Percentiles rank a stretch among this genome's conserved stretches.
phyloP scores from a whole-genome alignment of 1,139 yeast species.

The Geotrichum candidum region DNA sequence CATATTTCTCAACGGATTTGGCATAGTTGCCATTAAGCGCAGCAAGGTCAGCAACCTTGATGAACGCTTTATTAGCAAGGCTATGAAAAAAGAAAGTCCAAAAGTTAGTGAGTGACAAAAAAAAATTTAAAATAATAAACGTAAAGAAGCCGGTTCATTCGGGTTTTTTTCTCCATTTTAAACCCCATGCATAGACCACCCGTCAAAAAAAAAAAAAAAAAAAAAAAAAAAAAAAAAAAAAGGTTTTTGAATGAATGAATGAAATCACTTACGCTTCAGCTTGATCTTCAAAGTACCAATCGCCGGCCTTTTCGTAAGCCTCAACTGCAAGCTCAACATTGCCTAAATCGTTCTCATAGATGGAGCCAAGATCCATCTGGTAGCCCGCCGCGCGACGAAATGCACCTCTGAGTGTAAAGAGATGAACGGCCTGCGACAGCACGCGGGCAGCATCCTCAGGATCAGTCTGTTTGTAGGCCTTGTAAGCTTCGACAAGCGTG shows the following conservation, averaged over 20 bases:
- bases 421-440: conserved; percentile 67
- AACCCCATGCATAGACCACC: not conserved
- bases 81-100: not conserved
- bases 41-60: conserved; percentile 84
- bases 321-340: conserved; percentile 64
- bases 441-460: conserved; percentile 77
- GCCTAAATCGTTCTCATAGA: conserved; percentile 68
- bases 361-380: conserved; percentile 81
- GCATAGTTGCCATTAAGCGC: conserved; percentile 70
- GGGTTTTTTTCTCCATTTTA: not conserved
- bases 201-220: not conserved
- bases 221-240: not conserved
- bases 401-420: conserved; percentile 86
- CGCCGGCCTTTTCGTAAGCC: conserved; percentile 90
- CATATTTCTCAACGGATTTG: conserved; percentile 71
- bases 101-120: not conserved
- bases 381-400: conserved; percentile 95
- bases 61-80: conserved; percentile 76
- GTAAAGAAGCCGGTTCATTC: not conserved
- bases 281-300: conserved; percentile 89
- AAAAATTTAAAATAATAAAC: not conserved
- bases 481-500: conserved; percentile 84
- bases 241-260: no score
- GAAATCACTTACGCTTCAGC: conserved; percentile 58
- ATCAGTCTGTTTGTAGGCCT: conserved; percentile 66